Evolutionary conservation across 345 rosid species (phyloP), one percentile per base, ranked within the genome.

Genomic region (Eucalyptus pauciflora): DNA sequence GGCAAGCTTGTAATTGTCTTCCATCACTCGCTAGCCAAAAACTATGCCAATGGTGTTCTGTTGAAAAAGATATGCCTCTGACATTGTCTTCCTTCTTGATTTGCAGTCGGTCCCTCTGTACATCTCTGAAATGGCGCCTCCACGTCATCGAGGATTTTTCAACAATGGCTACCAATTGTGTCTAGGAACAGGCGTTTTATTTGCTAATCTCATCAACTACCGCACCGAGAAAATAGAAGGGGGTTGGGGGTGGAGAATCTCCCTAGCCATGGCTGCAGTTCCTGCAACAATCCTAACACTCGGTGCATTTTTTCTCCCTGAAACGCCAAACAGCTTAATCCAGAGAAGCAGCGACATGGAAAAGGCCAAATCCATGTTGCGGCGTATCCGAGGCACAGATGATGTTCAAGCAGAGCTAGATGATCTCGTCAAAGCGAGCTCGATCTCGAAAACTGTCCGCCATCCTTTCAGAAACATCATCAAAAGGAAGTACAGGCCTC

Each of bases 211-310:
- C 46, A 88, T 93, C 60, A 91, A 94, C 92, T 93, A 64, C 9
- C 90, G 89, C 17, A 69, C 93, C 6, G 89, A 91, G 83, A 91
- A 94, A 87, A 94, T 94, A 60, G 16, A 89, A 69, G 92, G 87
- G 31, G 93, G 92, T 54, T 90, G 92, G 92, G 94, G 95, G 15
- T 94, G 94, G 95, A 87, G 95, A 89, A 51, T 94, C 54, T 93
- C 94, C 52, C 88, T 93, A 41, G 93, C 90, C 45, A 60, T 92
- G 90, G 95, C 94, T 3, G 92, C 92, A 5, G 76, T 93, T 29
- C 94, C 95, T 1, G 94, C 93, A 25, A 33, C 90, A 13, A 51
- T 91, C 46, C 91, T 92, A 50, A 88, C 91, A 12, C 17, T 91
- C 2, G 95, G 94, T 2, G 89, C 92, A 8, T 13, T 91, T 52